These are phyloP conservation scores for Elsinoe fawcettii DNA, from an alignment of 2,329 filamentous ascomycete species.

Conservation along the genomic window DNA sequence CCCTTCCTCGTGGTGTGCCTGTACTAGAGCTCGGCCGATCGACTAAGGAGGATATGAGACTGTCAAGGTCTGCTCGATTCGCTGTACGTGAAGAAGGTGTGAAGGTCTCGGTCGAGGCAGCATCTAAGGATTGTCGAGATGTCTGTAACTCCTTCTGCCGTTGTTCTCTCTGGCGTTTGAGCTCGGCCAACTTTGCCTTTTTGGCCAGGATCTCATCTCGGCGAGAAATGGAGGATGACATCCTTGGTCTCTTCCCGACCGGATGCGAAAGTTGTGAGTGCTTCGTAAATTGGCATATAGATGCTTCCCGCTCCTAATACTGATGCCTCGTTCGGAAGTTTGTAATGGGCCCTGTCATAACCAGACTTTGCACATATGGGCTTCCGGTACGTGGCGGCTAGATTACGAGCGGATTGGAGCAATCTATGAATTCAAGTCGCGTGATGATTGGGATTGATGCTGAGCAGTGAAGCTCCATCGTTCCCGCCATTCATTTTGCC, in stretches of 20 bases:
- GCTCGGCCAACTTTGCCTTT: slow-evolving; percentile 90
- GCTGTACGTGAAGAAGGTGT: slow-evolving; percentile 60
- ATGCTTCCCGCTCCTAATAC: background rate
- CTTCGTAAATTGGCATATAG: background rate
- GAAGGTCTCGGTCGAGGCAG: slow-evolving; percentile 16
- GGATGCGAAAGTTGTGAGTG: too few relatives aligned
- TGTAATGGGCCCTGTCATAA: background rate
- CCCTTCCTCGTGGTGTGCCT: slow-evolving; percentile 19
- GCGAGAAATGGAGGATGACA: slow-evolving; percentile 53
- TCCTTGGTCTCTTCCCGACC: background rate
- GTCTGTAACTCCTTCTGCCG: slow-evolving; percentile 67
- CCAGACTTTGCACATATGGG: background rate
- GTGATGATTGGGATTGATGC: background rate
- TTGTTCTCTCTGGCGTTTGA: slow-evolving; percentile 84
- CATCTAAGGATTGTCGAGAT: slow-evolving; percentile 46
- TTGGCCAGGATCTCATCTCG: slow-evolving; percentile 96
- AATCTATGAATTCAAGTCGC: background rate
- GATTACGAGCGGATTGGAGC: background rate
- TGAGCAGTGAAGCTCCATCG: background rate
- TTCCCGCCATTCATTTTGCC: background rate
- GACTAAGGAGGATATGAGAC: slow-evolving; percentile 74
- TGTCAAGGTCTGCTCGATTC: slow-evolving; percentile 71
- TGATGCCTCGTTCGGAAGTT: background rate
- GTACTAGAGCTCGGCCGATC: slow-evolving; percentile 50
- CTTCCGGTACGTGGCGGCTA: background rate